Percentiles rank a stretch among this genome's conserved stretches.
Conservation (phyloP, 257 asterid genomes). For the Cruciata laevipes region DNA sequence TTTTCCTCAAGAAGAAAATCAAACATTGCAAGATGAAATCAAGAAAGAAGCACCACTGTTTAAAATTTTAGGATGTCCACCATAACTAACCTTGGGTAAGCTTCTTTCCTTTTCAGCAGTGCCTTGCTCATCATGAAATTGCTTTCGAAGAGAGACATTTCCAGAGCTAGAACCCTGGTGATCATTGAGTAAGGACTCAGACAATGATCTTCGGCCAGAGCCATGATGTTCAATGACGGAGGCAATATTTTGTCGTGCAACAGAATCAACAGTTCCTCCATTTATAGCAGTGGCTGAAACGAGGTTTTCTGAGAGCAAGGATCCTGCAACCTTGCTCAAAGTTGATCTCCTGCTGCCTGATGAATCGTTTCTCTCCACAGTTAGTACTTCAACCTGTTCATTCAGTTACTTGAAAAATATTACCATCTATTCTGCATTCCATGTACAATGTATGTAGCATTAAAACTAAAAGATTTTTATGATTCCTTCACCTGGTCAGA, state of each 20-base stretch:
- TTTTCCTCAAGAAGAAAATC: constrained; percentile 12
- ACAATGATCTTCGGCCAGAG: constrained; percentile 91
- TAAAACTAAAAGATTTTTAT: constrained; percentile 10
- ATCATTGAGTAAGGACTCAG: constrained; percentile 72
- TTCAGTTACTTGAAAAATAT: constrained; percentile 9
- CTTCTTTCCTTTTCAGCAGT: constrained; percentile 30
- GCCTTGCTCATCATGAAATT: constrained; percentile 67
- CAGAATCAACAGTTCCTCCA: constrained; percentile 42
- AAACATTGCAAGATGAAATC: neutral
- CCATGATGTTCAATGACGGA: constrained; percentile 81
- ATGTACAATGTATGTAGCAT: constrained; percentile 1
- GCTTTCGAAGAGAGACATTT: constrained; percentile 81
- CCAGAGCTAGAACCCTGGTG: constrained; percentile 51
- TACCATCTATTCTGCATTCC: neutral
- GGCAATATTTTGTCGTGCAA: constrained; percentile 62
- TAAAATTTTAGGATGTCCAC: neutral
- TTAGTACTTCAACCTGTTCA: constrained; percentile 81
- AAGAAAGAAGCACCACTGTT: too few species aligned
- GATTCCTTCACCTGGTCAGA: constrained; percentile 64
- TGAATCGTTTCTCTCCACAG: constrained; percentile 72
- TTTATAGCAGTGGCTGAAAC: constrained; percentile 29
- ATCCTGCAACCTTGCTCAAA: constrained; percentile 73
- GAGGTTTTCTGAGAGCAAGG: constrained; percentile 53
- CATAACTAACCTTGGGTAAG: constrained; percentile 40
- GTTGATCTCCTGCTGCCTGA: constrained; percentile 64